phyloP scores from a whole-genome alignment of 257 asterid genomes.

The Oldenlandia corymbosa region DNA sequence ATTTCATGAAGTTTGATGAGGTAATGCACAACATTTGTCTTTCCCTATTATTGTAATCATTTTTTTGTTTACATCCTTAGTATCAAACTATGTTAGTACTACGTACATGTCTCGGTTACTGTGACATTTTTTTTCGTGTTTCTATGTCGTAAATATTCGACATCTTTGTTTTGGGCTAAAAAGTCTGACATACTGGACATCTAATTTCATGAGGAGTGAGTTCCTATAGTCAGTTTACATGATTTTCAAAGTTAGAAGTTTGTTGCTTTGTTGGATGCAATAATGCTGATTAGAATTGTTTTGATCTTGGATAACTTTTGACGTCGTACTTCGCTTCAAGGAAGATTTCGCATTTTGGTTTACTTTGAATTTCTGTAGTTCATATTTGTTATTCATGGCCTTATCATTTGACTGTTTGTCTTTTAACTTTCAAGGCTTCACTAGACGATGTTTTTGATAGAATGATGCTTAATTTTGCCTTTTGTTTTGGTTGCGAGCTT shows the following conservation, averaged over 20 bases:
- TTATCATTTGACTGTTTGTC: not conserved
- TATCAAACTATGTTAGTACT: not conserved
- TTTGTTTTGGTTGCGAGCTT: not conserved
- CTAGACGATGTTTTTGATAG: not conserved
- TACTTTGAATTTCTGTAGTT: not conserved
- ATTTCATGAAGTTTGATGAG: conserved; percentile 94
- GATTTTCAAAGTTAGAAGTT: not conserved
- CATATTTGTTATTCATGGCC: not conserved
- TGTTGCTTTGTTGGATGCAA: not conserved
- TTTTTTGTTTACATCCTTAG: not conserved
- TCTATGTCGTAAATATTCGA: not conserved
- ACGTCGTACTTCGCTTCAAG: not conserved
- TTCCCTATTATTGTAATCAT: not conserved
- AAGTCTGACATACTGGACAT: not conserved
- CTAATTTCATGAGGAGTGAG: not conserved
- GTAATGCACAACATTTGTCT: conserved; percentile 35
- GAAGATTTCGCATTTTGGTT: not conserved
- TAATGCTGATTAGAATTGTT: not conserved
- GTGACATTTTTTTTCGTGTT: not conserved
- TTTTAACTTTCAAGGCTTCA: not conserved
- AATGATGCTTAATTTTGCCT: not conserved
- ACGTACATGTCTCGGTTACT: too few relatives aligned
- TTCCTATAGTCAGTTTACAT: not conserved
- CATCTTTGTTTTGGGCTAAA: not conserved
- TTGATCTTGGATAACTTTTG: not conserved